Evolutionary conservation across 2,329 filamentous ascomycete genomes (phyloP), one percentile per base, ranked within the genome.

Genomic region (Colletotrichum chrysophilum): DNA sequence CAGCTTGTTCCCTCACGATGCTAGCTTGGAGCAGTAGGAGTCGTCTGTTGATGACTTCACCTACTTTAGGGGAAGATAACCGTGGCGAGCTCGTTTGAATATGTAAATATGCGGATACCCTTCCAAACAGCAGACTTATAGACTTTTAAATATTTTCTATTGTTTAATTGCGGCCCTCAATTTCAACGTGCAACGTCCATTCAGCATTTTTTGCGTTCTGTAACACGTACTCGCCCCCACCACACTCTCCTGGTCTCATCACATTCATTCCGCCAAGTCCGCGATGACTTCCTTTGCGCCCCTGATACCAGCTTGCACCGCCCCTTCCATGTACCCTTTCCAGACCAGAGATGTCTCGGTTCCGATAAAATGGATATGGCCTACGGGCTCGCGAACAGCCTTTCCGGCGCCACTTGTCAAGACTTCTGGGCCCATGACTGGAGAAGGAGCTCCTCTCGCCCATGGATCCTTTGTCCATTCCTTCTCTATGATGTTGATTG

Each of bases 1-100:
- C 32, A 74, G 70, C 64, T 60, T 76, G 70, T n/a, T 43, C 16
- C 26, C 65, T 18, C 74, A 76, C 56, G 64, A 65, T 14, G 43
- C 18, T 32, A 32, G 26, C 21, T 52, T 24, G 2, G 74, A 76
- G 32, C 7, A 32, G 28, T 13, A 36, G 12, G 52, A 13, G 7
- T 64, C 10, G 34, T 21, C 9, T 9, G 8, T 9, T 9, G 52
- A 7, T 6, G 16, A n/a, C 3, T 36, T 7, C n/a, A 36, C 18
- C 7, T n/a, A 34, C 32, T 34, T 34, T 34, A 14, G 34, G 61
- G 9, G 24, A 6, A 18, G 34, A 24, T 64, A 34, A 14, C 13
- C 28, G 34, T 10, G 36, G 7, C 7, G 18, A 26, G n/a, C 38
- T 61, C 28, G 52, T n/a, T 60, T 16, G 56, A 60, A 28, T 12